Conservation (phyloP, 2,329 filamentous ascomycete genomes). For the Stemphylium lycopersici region DNA sequence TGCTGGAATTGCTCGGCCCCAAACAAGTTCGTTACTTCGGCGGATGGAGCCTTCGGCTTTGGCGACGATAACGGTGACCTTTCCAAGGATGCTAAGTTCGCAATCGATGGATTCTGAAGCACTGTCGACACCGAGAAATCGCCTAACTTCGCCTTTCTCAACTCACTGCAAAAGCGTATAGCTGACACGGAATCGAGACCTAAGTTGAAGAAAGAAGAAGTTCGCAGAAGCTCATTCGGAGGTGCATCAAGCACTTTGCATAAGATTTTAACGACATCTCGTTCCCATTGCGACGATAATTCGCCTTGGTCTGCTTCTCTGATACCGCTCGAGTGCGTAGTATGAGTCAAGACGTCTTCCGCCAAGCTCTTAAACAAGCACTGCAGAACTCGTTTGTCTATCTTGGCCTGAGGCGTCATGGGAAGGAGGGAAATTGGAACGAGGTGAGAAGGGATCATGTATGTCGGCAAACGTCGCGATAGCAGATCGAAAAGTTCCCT, state of each 20-base stretch:
- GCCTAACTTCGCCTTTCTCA: slow-evolving; percentile 57
- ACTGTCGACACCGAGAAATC: slow-evolving; percentile 71
- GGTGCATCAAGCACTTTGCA: slow-evolving; percentile 57
- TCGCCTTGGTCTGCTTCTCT: slow-evolving; percentile 45
- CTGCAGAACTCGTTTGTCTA: slow-evolving; percentile 65
- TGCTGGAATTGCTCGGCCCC: slow-evolving; percentile 14
- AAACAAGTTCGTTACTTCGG: slow-evolving; percentile 20
- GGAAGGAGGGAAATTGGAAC: slow-evolving; percentile 74
- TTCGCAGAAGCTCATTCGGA: slow-evolving; percentile 59
- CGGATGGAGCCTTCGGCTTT: not conserved
- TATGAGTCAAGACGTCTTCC: slow-evolving; percentile 53
- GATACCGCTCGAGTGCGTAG: slow-evolving; percentile 42
- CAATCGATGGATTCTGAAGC: slow-evolving; percentile 71
- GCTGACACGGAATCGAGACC: slow-evolving; percentile 85
- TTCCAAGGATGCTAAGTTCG: slow-evolving; percentile 58
- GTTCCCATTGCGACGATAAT: slow-evolving; percentile 64
- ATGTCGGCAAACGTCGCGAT: slow-evolving; percentile 65
- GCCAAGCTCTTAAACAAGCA: slow-evolving; percentile 56
- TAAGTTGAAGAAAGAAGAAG: slow-evolving; percentile 76
- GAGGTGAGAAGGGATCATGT: slow-evolving; percentile 80
- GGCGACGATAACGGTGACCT: not conserved
- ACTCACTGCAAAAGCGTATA: slow-evolving; percentile 68
- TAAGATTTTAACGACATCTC: slow-evolving; percentile 61
- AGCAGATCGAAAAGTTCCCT: slow-evolving; percentile 62
- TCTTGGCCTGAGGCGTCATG: slow-evolving; percentile 75